Conservation (phyloP, 805 yeast genomes). For the Suhomyces faveliae region DNA sequence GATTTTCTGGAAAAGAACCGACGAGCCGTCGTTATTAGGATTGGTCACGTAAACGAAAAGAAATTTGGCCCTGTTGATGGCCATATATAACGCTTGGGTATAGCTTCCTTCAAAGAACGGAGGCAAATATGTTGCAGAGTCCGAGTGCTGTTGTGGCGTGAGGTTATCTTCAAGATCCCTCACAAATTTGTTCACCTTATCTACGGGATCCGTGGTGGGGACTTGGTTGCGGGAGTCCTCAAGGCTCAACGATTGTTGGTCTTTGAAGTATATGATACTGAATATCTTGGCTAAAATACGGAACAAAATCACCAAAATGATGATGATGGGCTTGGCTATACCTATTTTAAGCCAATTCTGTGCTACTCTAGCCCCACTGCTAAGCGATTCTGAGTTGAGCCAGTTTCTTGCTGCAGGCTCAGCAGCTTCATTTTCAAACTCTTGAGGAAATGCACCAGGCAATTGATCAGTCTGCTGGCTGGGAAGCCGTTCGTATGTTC, state of each 20-base stretch:
- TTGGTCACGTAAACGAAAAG: slow-evolving; percentile 72
- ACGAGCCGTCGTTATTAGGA: slow-evolving; percentile 63
- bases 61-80: slow-evolving; percentile 70
- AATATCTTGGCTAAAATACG: slow-evolving; percentile 23
- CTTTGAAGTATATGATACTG: slow-evolving; percentile 25
- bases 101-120: slow-evolving; percentile 73
- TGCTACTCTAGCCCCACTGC: slow-evolving; percentile 2
- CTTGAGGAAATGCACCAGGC: slow-evolving; percentile 25
- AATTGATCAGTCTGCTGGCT: slow-evolving; percentile 4
- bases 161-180: slow-evolving; percentile 50
- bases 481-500: background rate
- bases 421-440: slow-evolving; percentile 12
- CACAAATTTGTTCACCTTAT: slow-evolving; percentile 51
- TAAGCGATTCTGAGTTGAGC: slow-evolving; percentile 20
- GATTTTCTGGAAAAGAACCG: slow-evolving; percentile 51
- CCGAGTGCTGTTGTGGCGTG: slow-evolving; percentile 20
- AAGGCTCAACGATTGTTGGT: slow-evolving; percentile 7
- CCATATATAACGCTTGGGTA: slow-evolving; percentile 69
- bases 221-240: background rate
- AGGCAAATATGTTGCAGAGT: slow-evolving; percentile 21
- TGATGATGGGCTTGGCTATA: slow-evolving; percentile 26
- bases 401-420: slow-evolving; percentile 9
- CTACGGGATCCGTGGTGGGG: slow-evolving; percentile 43
- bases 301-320: slow-evolving; percentile 21
- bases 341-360: slow-evolving; percentile 11